phyloP scores from a whole-genome alignment of 2,329 filamentous ascomycete species.

The Aspergillus hiratsukae region DNA sequence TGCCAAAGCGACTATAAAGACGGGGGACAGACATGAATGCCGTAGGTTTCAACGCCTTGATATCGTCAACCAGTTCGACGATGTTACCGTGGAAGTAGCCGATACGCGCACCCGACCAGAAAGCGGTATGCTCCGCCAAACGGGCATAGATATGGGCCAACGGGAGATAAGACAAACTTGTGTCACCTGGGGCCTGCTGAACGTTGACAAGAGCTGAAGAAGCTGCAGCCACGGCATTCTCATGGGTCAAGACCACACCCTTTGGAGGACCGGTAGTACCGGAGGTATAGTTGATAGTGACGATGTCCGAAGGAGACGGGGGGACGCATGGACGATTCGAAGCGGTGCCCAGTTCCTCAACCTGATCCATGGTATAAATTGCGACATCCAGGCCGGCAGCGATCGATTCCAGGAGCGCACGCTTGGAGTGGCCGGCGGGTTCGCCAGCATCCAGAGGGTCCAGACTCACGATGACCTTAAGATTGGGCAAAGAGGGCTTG shows the following conservation, averaged over 20 bases:
- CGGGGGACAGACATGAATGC: conserved; percentile 84
- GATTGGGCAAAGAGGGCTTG: conserved; percentile 66
- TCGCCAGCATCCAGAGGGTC: conserved; percentile 81
- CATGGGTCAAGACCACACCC: conserved; percentile 69
- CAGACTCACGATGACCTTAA: conserved; percentile 85
- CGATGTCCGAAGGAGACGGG: conserved; percentile 68
- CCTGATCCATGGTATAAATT: conserved; percentile 73
- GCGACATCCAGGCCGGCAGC: conserved; percentile 69
- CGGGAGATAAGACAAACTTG: conserved; percentile 81
- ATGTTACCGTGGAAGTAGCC: conserved; percentile 96
- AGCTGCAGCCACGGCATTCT: conserved; percentile 71
- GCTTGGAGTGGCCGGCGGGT: conserved; percentile 70
- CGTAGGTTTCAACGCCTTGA: conserved; percentile 81
- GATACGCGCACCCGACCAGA: conserved; percentile 68
- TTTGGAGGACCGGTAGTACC: conserved; percentile 62
- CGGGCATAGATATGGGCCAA: conserved; percentile 92
- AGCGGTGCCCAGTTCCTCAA: conserved; percentile 73
- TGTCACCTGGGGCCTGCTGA: conserved; percentile 54
- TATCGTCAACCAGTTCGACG: conserved; percentile 77
- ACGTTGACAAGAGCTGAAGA: conserved; percentile 55
- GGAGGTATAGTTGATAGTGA: conserved; percentile 69
- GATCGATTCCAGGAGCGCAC: conserved; percentile 68
- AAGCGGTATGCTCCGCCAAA: conserved; percentile 69
- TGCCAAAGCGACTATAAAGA: conserved; percentile 85
- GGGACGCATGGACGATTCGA: conserved; percentile 67